Evolutionary conservation across 140 eudicot species (phyloP), one percentile per base, ranked within the genome.

Genomic region (Erigeron philadelphicus): DNA sequence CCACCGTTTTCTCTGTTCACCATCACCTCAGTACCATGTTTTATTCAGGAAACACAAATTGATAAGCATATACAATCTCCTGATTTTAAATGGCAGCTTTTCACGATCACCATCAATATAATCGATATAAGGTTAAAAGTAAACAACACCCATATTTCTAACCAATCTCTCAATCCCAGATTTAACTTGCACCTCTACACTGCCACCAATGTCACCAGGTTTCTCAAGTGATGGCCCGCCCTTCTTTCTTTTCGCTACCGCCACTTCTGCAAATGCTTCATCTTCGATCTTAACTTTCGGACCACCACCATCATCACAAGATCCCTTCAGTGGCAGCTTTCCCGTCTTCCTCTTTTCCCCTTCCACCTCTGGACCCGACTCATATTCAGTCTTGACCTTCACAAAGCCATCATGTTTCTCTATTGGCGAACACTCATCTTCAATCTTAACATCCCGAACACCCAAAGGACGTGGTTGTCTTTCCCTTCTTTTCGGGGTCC

Each of bases 311-410:
- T 7, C 31, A n/a, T 64, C 18, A 18, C 44, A 10, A 31, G 42
- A 25, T 60, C 35, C 42, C 31, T 21, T 57, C 23, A 61, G 6
- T 19, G 10, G 66, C 19, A 41, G 41, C 45, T 10, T 23, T 52
- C 58, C 74, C 72, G n/a, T 71, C 10, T 71, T 56, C 45, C 21
- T 64, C 46, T 65, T 46, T 42, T 7, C 48, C 41, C 35, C 44
- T 18, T 7, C 71, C 57, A 10, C n/a, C 71, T 75, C 73, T 6
- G 61, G 23, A 41, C 46, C 48, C 16, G 54, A 63, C 58, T 48
- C 78, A 66, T 43, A 45, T 40, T 72, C 73, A 21, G 4, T 17
- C 70, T 55, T 77, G 31, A 76, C 76, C 65, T 70, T 35, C 19
- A 18, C 72, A 54, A 61, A 67, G 56, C 67, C 77, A 31, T 45